Conservation (phyloP, 768 basidiomycete species). For the Mycena chlorophos region DNA sequence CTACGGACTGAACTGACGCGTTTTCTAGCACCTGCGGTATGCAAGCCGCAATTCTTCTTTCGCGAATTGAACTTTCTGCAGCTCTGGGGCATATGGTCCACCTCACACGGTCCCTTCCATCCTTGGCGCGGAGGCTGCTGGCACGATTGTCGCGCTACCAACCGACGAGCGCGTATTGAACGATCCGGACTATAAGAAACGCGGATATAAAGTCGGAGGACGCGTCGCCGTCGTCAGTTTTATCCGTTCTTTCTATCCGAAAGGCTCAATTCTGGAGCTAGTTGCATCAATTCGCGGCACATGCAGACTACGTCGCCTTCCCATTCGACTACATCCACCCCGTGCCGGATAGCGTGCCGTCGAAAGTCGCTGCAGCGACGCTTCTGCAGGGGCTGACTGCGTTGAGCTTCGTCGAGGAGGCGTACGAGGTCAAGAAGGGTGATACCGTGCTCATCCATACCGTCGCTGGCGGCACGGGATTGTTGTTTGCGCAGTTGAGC, state of each 20-base stretch:
- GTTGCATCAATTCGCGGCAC: constrained; percentile 3
- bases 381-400: constrained; percentile 80
- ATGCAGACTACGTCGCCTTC: constrained; percentile 11
- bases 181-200: constrained; percentile 61
- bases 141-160: constrained; percentile 74
- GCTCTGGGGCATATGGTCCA: constrained; percentile 57
- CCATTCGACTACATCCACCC: constrained; percentile 60
- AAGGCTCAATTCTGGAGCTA: background rate
- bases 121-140: constrained; percentile 79
- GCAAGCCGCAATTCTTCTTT: background rate
- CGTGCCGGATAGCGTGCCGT: constrained; percentile 61
- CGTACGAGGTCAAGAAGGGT: constrained; percentile 77
- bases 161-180: constrained; percentile 60
- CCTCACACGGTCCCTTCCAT: constrained; percentile 59
- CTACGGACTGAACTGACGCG: background rate
- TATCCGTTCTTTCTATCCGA: background rate
- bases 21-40: constrained; percentile 63
- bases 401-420: constrained; percentile 75
- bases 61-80: constrained; percentile 24
- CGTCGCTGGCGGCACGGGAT: constrained; percentile 85
- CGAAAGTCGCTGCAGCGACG: constrained; percentile 63
- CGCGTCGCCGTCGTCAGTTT: constrained; percentile 66
- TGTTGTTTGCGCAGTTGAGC: constrained; percentile 66
- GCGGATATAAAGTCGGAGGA: constrained; percentile 66
- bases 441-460: constrained; percentile 87